Percentiles rank a stretch among this genome's conserved stretches.
Conservation (phyloP, 73 alveolate genomes). For the Uronychia binucleata region DNA sequence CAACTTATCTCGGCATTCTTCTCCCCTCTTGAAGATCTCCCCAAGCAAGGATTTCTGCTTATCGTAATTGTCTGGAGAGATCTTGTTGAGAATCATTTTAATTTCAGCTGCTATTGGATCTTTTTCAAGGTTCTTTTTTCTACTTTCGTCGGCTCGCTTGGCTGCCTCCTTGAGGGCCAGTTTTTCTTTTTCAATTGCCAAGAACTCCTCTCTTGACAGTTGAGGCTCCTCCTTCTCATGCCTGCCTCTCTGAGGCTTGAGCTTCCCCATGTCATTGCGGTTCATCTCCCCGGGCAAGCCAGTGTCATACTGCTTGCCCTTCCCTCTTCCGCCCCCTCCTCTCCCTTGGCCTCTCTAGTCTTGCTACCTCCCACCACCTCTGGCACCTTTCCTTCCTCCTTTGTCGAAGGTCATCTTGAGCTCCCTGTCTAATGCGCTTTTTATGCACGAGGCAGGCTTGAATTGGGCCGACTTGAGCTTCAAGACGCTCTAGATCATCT, state of each 20-base stretch:
- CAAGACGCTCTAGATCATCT: too few relatives aligned
- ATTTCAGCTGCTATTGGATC: constrained; percentile 8
- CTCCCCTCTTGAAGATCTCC: constrained; percentile 6
- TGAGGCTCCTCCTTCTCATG: neutral
- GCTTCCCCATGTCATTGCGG: neutral
- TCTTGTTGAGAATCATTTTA: constrained; percentile 16
- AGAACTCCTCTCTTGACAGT: neutral
- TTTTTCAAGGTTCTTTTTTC: constrained; percentile 6
- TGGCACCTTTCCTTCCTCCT: too few relatives aligned
- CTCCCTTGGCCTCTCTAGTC: too few relatives aligned
- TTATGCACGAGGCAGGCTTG: too few relatives aligned
- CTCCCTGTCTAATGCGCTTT: too few relatives aligned
- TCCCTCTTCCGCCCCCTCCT: too few relatives aligned
- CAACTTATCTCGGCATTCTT: neutral
- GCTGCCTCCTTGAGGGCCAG: constrained; percentile 1
- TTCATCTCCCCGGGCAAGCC: neutral
- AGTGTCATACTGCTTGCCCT: too few relatives aligned
- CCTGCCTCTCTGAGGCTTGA: neutral
- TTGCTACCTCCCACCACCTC: too few relatives aligned
- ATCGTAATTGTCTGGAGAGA: constrained; percentile 17
- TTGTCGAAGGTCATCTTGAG: too few relatives aligned
- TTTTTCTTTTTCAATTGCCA: constrained; percentile 2
- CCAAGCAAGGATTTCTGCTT: neutral
- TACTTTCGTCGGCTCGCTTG: neutral
- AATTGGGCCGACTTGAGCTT: too few relatives aligned